Base-by-base conservation (phyloP, 371 early-diverging fungal species). In the Saksenaea vasiformis region DNA sequence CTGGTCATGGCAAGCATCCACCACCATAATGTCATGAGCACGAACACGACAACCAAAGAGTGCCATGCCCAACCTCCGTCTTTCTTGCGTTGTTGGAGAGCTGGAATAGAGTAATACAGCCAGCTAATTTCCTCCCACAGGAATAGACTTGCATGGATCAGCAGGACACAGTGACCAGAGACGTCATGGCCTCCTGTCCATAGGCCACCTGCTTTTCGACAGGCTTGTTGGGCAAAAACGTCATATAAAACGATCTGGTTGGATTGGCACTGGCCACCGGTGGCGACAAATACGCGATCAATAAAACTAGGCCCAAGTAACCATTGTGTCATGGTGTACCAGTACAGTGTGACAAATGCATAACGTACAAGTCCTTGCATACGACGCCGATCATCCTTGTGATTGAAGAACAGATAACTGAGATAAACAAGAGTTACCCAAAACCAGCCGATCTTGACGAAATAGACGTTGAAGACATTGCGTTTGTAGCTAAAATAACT, bases 401-500 rank as follows among this genome's bases (percentile, higher is more conserved):
- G 74, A 62, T 10, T 54, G 55, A 0, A 76, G 67, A 36, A 66
- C 0, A 77, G 65, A 54, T 84, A 88, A 14, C 61, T 53, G 26
- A 78, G 63, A 41, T 85, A 89, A 39, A 85, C 78, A 7, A 85
- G 51, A 5, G 89, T 83, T 1, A 87, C 89, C 91, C 94, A 88
- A 62, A 88, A 90, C 96, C 96, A 95, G 11, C 90, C 95, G 43
- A 79, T 78, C 74, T 95, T 95, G 61, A 89, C 94, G 78, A 93
- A 90, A 47, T 80, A 74, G 0, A 72, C 67, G 70, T 95, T 95
- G 61, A 95, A 74, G 44, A 88, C 62, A 71, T 95, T 95, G 44
- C 84, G 80, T 64, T 91, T 93, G 70, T 85, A 78, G 56, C 87
- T 80, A 61, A 92, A 90, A 65, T 80, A 84, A 13, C 66, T 74